Base-by-base conservation (phyloP, 208 protist species). In the Cochliopodium minus region DNA sequence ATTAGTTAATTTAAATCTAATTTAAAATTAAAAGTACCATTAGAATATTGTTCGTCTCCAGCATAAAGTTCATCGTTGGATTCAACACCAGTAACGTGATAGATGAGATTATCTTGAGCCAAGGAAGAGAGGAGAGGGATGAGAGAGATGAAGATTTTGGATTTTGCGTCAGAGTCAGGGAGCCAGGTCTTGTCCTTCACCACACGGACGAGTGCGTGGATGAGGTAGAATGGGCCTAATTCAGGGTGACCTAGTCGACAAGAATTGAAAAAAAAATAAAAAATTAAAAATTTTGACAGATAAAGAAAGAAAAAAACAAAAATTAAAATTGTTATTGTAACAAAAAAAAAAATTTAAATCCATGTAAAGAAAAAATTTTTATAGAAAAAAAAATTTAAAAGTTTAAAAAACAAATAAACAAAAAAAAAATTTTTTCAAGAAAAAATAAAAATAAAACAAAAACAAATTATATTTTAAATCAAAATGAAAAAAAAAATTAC, bases 231-330 rank as follows among this genome's bases (percentile, higher is more conserved):
- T 32, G 34, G 23, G 2, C 50, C 50, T 30, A 42, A 23, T 42
- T 55, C 50, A n/a, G 50, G 50, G 9, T 55, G 32, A 23, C 34
- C 34, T 17, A 34, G 50, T n/a, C n/a, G n/a, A n/a, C n/a, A n/a
- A n/a, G n/a, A n/a, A n/a, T n/a, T n/a, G n/a, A n/a, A n/a, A n/a
- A n/a, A n/a, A n/a, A n/a, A n/a, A n/a, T n/a, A n/a, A n/a, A n/a
- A n/a, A n/a, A n/a, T n/a, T n/a, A n/a, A n/a, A n/a, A n/a, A n/a
- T n/a, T n/a, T n/a, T n/a, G n/a, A n/a, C n/a, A n/a, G n/a, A n/a
- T n/a, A n/a, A n/a, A n/a, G n/a, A n/a, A n/a, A n/a, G n/a, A n/a
- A n/a, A n/a, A n/a, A n/a, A n/a, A n/a, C n/a, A n/a, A n/a, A n/a
- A n/a, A n/a, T n/a, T n/a, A n/a, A n/a, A n/a, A n/a, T n/a, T n/a